These are phyloP conservation scores for Fraxinus paxiana DNA, from an alignment of 305 asterid species.

Conservation along the genomic window DNA sequence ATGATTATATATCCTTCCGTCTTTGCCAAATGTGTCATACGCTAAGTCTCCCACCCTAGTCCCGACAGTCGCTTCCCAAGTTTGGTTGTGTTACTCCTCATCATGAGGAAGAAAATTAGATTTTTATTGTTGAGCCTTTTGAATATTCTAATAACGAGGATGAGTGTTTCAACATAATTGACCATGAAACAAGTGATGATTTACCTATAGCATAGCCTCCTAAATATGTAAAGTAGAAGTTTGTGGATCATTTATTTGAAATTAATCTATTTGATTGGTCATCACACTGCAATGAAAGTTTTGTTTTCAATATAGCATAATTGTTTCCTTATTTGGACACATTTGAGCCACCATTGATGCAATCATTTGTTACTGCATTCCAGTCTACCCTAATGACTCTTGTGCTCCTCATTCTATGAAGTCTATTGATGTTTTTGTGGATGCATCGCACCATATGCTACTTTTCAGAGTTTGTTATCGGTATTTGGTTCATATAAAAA, in stretches of 20 bases:
- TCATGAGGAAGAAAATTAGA: background rate
- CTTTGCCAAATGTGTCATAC: background rate
- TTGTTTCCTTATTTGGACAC: background rate
- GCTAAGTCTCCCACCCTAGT: background rate
- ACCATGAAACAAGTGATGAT: background rate
- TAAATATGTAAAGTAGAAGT: background rate
- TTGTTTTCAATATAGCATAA: background rate
- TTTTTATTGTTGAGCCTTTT: background rate
- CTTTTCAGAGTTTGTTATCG: background rate
- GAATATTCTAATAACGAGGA: background rate
- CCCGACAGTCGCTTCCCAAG: background rate
- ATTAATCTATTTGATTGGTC: background rate
- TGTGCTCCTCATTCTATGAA: background rate
- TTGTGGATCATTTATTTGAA: background rate
- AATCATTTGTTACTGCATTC: background rate
- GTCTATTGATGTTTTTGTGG: background rate
- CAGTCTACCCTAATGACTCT: background rate
- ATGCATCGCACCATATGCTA: background rate
- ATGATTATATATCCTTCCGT: background rate
- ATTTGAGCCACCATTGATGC: background rate
- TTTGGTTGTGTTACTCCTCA: background rate
- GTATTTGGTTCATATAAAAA: background rate
- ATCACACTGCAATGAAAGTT: background rate
- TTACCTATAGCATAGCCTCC: background rate
- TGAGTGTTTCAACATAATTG: background rate